Conservation (phyloP, 2,329 filamentous ascomycete genomes). For the Cladobotryum mycophilum region DNA sequence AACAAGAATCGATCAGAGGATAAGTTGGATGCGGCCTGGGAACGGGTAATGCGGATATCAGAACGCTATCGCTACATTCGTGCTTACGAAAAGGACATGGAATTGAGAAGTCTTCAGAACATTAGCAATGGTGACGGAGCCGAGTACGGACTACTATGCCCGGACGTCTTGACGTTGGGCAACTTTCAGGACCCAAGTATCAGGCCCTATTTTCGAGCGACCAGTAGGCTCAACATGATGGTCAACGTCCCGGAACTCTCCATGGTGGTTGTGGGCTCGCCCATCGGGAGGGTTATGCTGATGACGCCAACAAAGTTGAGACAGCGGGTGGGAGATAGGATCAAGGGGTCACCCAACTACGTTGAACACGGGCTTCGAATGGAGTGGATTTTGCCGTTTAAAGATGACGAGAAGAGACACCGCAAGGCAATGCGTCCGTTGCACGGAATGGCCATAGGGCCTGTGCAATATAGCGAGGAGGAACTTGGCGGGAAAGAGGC, state of each 20-base stretch:
- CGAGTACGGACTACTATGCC: constrained; percentile 28
- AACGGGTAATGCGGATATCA: constrained; percentile 4
- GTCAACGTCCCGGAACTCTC: constrained; percentile 62
- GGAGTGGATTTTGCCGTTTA: constrained; percentile 46
- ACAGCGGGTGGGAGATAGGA: background rate
- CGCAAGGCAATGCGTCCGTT: constrained; percentile 46
- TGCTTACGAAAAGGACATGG: constrained; percentile 43
- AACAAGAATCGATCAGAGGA: constrained; percentile 7
- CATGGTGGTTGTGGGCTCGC: constrained; percentile 60
- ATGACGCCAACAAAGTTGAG: constrained; percentile 45
- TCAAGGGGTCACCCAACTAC: constrained; percentile 17
- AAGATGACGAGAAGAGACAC: constrained; percentile 37
- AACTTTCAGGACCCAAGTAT: constrained; percentile 16
- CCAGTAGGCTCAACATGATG: constrained; percentile 49
- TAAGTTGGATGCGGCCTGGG: background rate
- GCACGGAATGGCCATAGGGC: constrained; percentile 62
- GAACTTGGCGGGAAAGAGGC: constrained; percentile 18
- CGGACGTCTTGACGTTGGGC: constrained; percentile 24
- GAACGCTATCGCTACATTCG: constrained; percentile 36
- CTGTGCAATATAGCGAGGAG: constrained; percentile 44
- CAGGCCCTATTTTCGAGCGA: constrained; percentile 26
- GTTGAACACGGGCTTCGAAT: constrained; percentile 43
- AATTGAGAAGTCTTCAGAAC: constrained; percentile 34
- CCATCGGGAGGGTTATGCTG: constrained; percentile 59
- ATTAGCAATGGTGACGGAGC: constrained; percentile 14